phyloP scores from a whole-genome alignment of 441 rosid species.

The Gossypium trilobum region DNA sequence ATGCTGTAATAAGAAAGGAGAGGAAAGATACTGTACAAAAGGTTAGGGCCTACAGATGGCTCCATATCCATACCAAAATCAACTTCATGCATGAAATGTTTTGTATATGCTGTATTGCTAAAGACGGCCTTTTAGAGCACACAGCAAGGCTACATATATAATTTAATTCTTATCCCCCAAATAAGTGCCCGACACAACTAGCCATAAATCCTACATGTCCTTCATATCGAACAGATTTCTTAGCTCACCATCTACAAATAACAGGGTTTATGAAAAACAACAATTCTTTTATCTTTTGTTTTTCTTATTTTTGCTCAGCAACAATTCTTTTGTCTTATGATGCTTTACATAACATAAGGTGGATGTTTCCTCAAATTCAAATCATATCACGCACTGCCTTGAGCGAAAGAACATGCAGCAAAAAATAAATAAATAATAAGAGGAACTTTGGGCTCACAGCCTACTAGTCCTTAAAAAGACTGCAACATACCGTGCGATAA shows the following conservation, averaged over 20 bases:
- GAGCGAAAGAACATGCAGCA: neutral
- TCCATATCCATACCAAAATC: neutral
- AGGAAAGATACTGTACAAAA: neutral
- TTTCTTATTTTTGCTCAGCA: neutral
- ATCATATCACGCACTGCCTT: neutral
- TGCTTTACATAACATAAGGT: neutral
- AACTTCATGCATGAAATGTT: neutral
- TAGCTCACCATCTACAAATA: neutral
- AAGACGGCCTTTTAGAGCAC: neutral
- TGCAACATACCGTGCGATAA: constrained; percentile 77
- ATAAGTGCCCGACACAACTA: neutral
- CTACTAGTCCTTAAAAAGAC: constrained; percentile 18
- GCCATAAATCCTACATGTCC: neutral
- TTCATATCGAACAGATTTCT: neutral
- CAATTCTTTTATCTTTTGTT: neutral
- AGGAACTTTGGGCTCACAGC: constrained; percentile 3
- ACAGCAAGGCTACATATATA: neutral
- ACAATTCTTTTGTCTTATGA: constrained; percentile 3
- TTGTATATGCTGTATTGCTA: too few relatives aligned
- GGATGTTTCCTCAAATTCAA: constrained; percentile 5
- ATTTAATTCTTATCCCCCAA: neutral
- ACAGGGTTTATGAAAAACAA: neutral
- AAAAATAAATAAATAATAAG: neutral
- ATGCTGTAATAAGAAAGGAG: neutral
- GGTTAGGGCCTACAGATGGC: neutral